phyloP scores from a whole-genome alignment of 2,329 filamentous ascomycete genomes.

The Celoporthe dispersa region DNA sequence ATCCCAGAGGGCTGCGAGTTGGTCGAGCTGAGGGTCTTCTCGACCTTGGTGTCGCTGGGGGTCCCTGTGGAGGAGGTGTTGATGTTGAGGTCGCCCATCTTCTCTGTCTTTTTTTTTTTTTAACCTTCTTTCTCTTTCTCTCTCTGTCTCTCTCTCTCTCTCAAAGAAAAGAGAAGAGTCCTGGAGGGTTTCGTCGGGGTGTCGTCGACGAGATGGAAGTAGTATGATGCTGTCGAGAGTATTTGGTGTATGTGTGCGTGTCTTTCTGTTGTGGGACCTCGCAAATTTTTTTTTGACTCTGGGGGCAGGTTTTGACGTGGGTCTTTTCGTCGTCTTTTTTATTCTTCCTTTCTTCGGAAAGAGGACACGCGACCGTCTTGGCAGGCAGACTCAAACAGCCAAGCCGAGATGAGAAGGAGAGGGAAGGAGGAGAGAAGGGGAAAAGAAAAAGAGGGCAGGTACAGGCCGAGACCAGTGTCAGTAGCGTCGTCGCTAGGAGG shows the following conservation, averaged over 20 bases:
- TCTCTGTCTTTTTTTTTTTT: background rate
- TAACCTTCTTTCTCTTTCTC: too few species aligned
- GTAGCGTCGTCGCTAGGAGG: background rate
- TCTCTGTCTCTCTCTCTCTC: too few species aligned
- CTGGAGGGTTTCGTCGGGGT: conserved; percentile 5
- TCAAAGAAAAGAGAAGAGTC: background rate
- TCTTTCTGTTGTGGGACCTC: conserved; percentile 7
- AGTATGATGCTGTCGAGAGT: conserved; percentile 10
- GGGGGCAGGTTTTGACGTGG: conserved; percentile 3
- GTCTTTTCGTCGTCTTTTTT: background rate
- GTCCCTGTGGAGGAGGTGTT: conserved; percentile 2
- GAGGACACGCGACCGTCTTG: background rate
- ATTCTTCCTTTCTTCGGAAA: background rate
- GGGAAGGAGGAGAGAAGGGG: background rate
- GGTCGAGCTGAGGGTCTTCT: conserved; percentile 26
- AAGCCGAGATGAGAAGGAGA: background rate
- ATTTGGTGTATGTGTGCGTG: background rate
- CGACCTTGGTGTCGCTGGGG: conserved; percentile 22
- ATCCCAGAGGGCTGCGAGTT: conserved; percentile 27
- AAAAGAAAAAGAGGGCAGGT: background rate
- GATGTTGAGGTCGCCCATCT: conserved; percentile 25
- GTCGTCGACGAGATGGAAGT: conserved; percentile 22
- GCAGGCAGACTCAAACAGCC: background rate
- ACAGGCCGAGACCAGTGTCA: background rate
- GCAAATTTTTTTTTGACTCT: conserved; percentile 7